These are phyloP conservation scores for Terana coerulea DNA, from an alignment of 768 basidiomycete genomes.

Conservation along the genomic window DNA sequence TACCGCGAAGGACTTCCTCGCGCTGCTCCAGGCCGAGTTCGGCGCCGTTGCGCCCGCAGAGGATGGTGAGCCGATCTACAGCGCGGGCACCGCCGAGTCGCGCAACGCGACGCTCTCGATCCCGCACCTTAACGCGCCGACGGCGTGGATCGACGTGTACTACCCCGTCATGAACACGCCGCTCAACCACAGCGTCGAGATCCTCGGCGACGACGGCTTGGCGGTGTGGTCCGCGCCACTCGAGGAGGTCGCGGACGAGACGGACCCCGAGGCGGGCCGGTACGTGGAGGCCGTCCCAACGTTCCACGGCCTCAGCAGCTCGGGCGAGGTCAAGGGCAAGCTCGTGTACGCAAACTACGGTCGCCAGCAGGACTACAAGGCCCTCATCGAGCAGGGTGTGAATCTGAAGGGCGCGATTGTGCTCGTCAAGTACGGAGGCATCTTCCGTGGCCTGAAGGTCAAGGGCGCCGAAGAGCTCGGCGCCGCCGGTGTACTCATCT, in stretches of 20 bases:
- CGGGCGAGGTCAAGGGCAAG: constrained; percentile 69
- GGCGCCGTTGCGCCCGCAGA: constrained; percentile 38
- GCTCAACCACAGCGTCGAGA: constrained; percentile 60
- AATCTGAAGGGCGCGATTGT: constrained; percentile 77
- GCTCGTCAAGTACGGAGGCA: constrained; percentile 69
- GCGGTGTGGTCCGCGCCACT: constrained; percentile 69
- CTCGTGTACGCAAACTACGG: constrained; percentile 83
- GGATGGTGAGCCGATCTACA: constrained; percentile 50
- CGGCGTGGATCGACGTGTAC: constrained; percentile 84
- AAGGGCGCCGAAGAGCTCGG: constrained; percentile 83
- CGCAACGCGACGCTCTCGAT: constrained; percentile 62
- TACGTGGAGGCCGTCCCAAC: constrained; percentile 65
- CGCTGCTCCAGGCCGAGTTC: constrained; percentile 65
- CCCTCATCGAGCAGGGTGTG: constrained; percentile 50
- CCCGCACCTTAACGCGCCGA: constrained; percentile 42
- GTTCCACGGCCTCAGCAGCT: constrained; percentile 84
- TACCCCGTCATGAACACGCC: constrained; percentile 86
- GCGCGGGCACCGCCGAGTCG: constrained; percentile 66
- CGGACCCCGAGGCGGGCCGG: constrained; percentile 68
- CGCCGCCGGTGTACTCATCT: constrained; percentile 75
- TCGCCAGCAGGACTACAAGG: constrained; percentile 66
- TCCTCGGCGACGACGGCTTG: constrained; percentile 53
- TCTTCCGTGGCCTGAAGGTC: constrained; percentile 86
- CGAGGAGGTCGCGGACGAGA: constrained; percentile 66
- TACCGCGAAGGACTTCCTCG: constrained; percentile 63